These are phyloP conservation scores for Penstemon barbatus DNA, from an alignment of 257 asterid species.

Conservation along the genomic window DNA sequence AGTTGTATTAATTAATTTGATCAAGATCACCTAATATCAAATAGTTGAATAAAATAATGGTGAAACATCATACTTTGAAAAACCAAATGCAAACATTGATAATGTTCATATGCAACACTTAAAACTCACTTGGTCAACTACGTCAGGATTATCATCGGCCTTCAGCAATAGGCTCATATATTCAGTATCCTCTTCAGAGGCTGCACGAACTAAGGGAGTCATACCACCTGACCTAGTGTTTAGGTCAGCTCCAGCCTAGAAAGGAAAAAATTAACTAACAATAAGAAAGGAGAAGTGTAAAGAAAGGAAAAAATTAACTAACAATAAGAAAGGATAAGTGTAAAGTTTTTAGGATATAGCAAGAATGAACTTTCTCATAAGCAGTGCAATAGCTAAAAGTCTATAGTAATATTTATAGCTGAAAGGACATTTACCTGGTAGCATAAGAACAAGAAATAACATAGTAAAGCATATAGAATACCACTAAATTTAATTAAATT, in stretches of 20 bases:
- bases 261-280: too few relatives aligned
- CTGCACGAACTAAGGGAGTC: constrained; percentile 9
- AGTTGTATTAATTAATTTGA: not conserved
- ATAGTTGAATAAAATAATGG: not conserved
- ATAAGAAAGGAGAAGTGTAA: too few relatives aligned
- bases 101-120: not conserved
- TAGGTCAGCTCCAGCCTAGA: constrained; percentile 32
- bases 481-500: not conserved
- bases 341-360: not conserved
- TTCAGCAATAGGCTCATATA: constrained; percentile 16
- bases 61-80: not conserved
- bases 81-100: not conserved
- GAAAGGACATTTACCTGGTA: not conserved
- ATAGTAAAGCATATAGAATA: not conserved
- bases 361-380: not conserved
- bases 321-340: not conserved
- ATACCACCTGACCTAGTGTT: constrained; percentile 5
- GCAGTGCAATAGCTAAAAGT: not conserved
- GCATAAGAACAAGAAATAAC: not conserved
- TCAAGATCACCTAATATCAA: not conserved
- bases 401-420: not conserved
- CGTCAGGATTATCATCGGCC: constrained; percentile 25
- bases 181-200: not conserved
- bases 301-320: not conserved
- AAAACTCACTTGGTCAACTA: not conserved